These are phyloP conservation scores for Cunninghamia lanceolata DNA, from an alignment of 75 land plant genomes.

Conservation along the genomic window DNA sequence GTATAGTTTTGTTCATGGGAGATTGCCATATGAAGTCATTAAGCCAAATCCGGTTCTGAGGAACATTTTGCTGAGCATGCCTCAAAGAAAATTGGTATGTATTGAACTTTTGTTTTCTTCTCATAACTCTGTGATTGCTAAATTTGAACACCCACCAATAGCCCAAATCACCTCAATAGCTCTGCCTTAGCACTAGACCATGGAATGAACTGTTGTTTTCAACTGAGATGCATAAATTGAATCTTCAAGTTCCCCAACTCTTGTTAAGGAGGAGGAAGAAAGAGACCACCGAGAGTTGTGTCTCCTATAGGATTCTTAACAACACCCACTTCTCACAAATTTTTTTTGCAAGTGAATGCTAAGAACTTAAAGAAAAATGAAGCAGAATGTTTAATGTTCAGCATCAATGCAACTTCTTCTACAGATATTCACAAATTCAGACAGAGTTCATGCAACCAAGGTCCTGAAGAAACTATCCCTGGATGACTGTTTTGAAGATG, in stretches of 20 bases:
- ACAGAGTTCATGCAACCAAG: constrained; percentile 33
- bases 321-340: no score
- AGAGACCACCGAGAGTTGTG: no score
- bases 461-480: constrained; percentile 30
- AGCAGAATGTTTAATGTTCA: background rate
- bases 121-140: no score
- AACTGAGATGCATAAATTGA: background rate
- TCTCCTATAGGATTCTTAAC: no score
- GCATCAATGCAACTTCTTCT: background rate
- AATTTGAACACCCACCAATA: no score
- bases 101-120: background rate
- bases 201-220: background rate
- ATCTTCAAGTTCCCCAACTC: background rate
- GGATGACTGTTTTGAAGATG: constrained; percentile 37
- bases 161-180: no score
- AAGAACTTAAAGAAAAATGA: no score
- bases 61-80: constrained; percentile 48
- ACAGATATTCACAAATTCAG: constrained; percentile 56
- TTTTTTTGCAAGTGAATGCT: background rate
- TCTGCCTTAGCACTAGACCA: no score
- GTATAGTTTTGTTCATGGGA: no score
- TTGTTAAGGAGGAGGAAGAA: background rate
- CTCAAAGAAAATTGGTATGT: constrained; percentile 66
- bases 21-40: constrained; percentile 23
- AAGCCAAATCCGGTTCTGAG: constrained; percentile 56